Conservation (phyloP, 306 rosid genomes). For the Echinosophora koreensis region DNA sequence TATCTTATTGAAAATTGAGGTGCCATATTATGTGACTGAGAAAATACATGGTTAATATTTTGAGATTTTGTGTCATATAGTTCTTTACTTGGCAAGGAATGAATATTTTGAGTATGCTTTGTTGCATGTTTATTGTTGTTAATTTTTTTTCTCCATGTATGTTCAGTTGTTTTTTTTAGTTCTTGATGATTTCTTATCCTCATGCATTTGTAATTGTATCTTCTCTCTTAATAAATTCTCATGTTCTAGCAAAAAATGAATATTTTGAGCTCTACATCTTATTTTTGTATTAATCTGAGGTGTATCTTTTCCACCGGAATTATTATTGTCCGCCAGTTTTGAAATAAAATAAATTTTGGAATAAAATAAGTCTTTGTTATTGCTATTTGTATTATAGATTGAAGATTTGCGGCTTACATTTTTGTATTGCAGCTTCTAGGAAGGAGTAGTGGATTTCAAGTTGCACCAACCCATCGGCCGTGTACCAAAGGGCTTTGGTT, state of each 20-base stretch:
- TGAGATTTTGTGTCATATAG: background rate
- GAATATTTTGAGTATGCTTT: background rate
- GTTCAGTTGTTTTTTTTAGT: too few relatives aligned
- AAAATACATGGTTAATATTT: background rate
- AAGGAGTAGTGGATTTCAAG: slow-evolving; percentile 92
- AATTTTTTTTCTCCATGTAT: too few relatives aligned
- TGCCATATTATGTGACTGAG: background rate
- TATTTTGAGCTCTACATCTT: background rate
- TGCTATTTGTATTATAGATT: slow-evolving; percentile 4
- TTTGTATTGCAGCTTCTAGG: slow-evolving; percentile 79
- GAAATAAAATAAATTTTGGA: background rate
- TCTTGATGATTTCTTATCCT: too few relatives aligned
- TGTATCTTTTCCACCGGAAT: background rate
- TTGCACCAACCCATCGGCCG: slow-evolving; percentile 89
- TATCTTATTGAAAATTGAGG: background rate
- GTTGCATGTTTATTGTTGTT: too few relatives aligned
- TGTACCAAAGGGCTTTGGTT: slow-evolving; percentile 98
- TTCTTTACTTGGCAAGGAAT: slow-evolving; percentile 7
- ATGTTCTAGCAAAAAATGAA: background rate
- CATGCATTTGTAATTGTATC: too few relatives aligned
- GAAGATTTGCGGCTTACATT: slow-evolving; percentile 20
- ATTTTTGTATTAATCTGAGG: background rate
- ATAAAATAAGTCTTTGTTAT: background rate
- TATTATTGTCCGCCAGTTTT: background rate
- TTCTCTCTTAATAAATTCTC: too few relatives aligned